Conservation (phyloP, 257 asterid genomes). For the Petrea volubilis region DNA sequence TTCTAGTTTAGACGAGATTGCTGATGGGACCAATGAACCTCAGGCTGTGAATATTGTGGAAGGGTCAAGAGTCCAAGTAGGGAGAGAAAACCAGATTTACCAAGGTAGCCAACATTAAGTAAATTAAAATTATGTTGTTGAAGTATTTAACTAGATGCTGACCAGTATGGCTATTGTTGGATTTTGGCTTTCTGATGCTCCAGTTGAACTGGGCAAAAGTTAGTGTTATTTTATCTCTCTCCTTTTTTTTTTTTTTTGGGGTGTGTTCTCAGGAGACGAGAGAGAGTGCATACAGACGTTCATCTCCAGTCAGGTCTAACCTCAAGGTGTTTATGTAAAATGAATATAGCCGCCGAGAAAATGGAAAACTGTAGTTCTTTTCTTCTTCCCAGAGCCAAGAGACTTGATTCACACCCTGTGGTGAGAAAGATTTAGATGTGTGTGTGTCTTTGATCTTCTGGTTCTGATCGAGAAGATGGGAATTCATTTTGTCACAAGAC, state of each 20-base stretch:
- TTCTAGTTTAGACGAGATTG: constrained; percentile 24
- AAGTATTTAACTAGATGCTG: background rate
- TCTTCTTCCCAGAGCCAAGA: background rate
- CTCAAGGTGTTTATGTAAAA: constrained; percentile 4
- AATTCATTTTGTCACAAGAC: background rate
- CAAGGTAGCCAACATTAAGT: background rate
- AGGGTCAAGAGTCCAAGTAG: background rate
- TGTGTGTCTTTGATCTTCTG: background rate
- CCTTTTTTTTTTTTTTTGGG: background rate
- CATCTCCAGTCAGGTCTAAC: background rate
- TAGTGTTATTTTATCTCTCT: background rate
- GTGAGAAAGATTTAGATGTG: background rate
- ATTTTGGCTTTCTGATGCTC: too few species aligned
- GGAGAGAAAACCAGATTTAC: background rate
- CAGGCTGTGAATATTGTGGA: background rate
- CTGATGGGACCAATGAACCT: background rate
- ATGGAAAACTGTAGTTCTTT: background rate
- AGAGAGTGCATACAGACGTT: background rate
- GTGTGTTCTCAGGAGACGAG: background rate
- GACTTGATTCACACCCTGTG: background rate
- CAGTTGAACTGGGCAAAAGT: too few species aligned
- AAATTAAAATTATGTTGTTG: background rate
- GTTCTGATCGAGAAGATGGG: background rate
- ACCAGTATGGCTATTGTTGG: too few species aligned
- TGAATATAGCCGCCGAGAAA: background rate